phyloP scores from a whole-genome alignment of 2,329 filamentous ascomycete species.

The Colletotrichum plurivorum region DNA sequence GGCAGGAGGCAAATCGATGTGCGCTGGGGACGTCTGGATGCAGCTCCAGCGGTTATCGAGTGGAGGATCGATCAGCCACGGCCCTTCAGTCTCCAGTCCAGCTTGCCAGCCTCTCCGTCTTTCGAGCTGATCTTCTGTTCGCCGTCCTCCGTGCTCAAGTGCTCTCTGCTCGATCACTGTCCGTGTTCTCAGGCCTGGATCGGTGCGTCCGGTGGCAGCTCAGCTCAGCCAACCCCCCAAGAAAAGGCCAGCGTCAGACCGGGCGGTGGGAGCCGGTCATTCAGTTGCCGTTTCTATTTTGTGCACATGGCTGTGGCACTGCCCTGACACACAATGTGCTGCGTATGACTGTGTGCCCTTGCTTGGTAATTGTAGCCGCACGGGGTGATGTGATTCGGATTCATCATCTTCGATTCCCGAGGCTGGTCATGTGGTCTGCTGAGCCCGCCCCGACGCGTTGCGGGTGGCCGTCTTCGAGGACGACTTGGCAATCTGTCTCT shows the following conservation, averaged over 20 bases:
- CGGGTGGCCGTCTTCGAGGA: background rate
- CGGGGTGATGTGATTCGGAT: constrained; percentile 9
- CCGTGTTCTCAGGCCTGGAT: constrained; percentile 25
- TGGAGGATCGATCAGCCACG: background rate
- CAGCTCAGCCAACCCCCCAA: background rate
- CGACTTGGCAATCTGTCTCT: constrained; percentile 25
- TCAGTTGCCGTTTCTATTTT: constrained; percentile 26
- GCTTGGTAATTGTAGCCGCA: constrained; percentile 14
- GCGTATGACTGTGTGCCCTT: constrained; percentile 5
- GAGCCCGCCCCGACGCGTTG: constrained; percentile 14
- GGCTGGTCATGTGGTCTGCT: constrained; percentile 12
- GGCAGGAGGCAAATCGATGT: constrained; percentile 35
- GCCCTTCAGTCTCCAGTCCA: background rate
- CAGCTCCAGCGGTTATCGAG: constrained; percentile 19
- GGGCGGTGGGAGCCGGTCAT: constrained; percentile 12
- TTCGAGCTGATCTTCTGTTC: constrained; percentile 1
- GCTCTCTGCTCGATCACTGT: background rate
- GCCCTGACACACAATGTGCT: constrained; percentile 12
- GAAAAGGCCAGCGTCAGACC: constrained; percentile 1
- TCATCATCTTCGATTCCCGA: constrained; percentile 19
- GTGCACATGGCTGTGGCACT: constrained; percentile 11
- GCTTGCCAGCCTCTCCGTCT: background rate
- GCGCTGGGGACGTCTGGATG: constrained; percentile 33
- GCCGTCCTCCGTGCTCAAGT: no score
- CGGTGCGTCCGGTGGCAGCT: constrained; percentile 21